A percentile compares a stretch with the other conserved stretches of the same genome.
Evolutionary conservation across 805 yeast species (phyloP).

Genomic region (Teunomyces kruisii): DNA sequence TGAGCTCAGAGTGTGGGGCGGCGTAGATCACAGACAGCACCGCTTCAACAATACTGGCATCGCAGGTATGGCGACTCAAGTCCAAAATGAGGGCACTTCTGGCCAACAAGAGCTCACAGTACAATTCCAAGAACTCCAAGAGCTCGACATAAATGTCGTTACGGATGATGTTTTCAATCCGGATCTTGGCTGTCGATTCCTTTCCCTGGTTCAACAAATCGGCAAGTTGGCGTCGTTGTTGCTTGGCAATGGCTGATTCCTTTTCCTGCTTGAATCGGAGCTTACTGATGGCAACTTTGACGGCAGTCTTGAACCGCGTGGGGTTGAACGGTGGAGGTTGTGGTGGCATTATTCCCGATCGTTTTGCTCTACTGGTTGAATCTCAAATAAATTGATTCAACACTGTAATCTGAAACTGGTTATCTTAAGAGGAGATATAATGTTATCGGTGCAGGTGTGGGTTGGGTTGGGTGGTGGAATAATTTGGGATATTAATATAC

Average conservation of each 20-base stretch:
- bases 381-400: too few species aligned
- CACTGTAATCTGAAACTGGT: too few species aligned
- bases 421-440: too few species aligned
- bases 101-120: slow-evolving; percentile 79
- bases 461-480: neutral
- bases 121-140: slow-evolving; percentile 74
- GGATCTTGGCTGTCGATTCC: slow-evolving; percentile 76
- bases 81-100: slow-evolving; percentile 62
- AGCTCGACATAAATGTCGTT: slow-evolving; percentile 81
- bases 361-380: too few species aligned
- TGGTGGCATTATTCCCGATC: neutral
- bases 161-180: slow-evolving; percentile 81
- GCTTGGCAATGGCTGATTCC: slow-evolving; percentile 72
- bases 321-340: slow-evolving; percentile 28
- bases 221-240: slow-evolving; percentile 68
- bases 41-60: slow-evolving; percentile 71
- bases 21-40: slow-evolving; percentile 67
- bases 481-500: neutral
- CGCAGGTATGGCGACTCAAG: slow-evolving; percentile 41
- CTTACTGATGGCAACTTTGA: slow-evolving; percentile 71
- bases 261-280: slow-evolving; percentile 71
- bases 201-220: slow-evolving; percentile 68
- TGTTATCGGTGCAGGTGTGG: too few species aligned
- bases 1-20: slow-evolving; percentile 71
- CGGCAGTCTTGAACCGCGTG: slow-evolving; percentile 36